A percentile compares a stretch with the other conserved stretches of the same genome.
These are phyloP conservation scores for Sarocladium oryzae DNA, from an alignment of 2,329 filamentous ascomycete genomes.

Conservation along the genomic window DNA sequence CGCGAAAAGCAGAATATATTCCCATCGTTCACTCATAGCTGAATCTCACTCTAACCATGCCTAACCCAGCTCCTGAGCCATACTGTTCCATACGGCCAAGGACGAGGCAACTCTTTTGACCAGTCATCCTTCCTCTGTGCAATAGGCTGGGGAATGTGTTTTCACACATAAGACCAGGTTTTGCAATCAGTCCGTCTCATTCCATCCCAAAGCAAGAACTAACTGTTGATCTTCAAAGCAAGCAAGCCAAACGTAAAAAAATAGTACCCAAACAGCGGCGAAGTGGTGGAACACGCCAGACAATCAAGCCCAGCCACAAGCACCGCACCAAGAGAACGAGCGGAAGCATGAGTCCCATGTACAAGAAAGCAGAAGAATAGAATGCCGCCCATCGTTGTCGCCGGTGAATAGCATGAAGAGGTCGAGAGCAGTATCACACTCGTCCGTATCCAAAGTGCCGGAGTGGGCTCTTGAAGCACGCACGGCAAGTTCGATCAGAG, in stretches of 20 bases:
- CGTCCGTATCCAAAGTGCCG: neutral
- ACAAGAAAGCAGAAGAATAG: constrained; percentile 1
- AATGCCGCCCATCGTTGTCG: constrained; percentile 5
- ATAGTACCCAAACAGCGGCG: neutral
- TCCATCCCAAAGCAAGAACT: neutral
- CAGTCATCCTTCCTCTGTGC: neutral
- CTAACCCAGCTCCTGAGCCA: neutral
- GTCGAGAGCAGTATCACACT: neutral
- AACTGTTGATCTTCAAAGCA: neutral
- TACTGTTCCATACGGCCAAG: neutral
- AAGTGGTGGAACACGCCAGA: neutral
- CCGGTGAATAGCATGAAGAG: neutral
- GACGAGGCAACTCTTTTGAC: neutral
- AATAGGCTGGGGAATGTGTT: neutral
- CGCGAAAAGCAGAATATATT: constrained; percentile 7
- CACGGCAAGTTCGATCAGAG: neutral
- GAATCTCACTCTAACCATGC: neutral
- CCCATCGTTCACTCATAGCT: constrained; percentile 9
- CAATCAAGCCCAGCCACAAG: neutral
- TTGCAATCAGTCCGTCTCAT: neutral
- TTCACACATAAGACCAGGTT: neutral
- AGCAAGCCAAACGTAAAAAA: neutral
- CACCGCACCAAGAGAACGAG: constrained; percentile 4
- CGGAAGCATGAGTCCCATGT: neutral
- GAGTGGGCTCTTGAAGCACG: neutral